Evolutionary conservation across 441 rosid species (phyloP), one percentile per base, ranked within the genome.

Genomic region (Mallotus japonicus): DNA sequence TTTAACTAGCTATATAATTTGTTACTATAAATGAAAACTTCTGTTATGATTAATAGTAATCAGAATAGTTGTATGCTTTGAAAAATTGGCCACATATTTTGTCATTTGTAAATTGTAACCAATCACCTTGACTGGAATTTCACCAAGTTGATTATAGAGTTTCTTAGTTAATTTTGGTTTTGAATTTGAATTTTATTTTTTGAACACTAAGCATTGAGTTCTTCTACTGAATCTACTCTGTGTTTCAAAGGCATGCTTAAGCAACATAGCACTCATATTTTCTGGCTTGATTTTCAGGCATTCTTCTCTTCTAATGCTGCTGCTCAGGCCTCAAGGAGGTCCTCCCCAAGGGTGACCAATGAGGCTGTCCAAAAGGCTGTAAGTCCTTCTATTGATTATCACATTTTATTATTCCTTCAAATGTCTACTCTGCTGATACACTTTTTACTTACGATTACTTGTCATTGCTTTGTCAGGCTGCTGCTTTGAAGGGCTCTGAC

Each of bases 321-420:
- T 20, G 97, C 97, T 77, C 92, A 72, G 81, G 90, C 97, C 78
- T 94, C 99, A 10, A 94, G 97, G 78, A 94, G 84, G 77, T 82
- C 89, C 72, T 95, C 97, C 28, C 99, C 99, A 40, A 86, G 97
- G 79, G 99, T 92, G 79, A 95, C 80, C 71, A 95, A 95, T 76
- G 89, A 90, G 85, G 87, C 92, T 73, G 99, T 95, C 61, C 99
- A 95, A 83, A 92, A 89, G 87, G 97, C 97, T 65, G 99, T 92
- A 80, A 81, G 97, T 83, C 66, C 69, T 73, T 24, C 22, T 37
- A 37, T 50, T 75, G 63, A 58, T 22, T 42, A 57, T 50, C 73
- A 5, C 49, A 17, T 49, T 37, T 74, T 37, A 68, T 28, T 42
- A n/a, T 65, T 34, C 61, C 8, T 77, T 73, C 28, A 44, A 65